phyloP scores from a whole-genome alignment of 371 early-diverging fungal species.

The Apophysomyces variabilis region DNA sequence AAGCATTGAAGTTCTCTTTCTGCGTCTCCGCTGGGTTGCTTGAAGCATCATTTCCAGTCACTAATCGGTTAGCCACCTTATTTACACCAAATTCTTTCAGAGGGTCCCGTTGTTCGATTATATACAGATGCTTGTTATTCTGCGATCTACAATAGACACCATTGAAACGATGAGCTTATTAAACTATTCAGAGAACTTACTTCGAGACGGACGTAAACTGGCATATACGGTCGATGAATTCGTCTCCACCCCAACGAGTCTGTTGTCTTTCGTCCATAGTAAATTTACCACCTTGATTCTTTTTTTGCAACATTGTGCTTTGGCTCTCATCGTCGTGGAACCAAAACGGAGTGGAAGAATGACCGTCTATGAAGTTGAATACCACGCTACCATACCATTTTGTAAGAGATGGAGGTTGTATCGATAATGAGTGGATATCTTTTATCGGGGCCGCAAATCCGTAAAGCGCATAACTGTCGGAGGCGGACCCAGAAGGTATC shows the following conservation, averaged over 20 bases:
- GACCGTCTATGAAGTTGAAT: slow-evolving; percentile 48
- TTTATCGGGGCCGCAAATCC: slow-evolving; percentile 34
- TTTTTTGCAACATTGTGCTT: slow-evolving; percentile 52
- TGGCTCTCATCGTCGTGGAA: slow-evolving; percentile 59
- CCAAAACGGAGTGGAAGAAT: slow-evolving; percentile 44
- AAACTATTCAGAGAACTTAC: slow-evolving; percentile 21
- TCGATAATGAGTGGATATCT: slow-evolving; percentile 40
- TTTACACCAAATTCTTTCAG: background rate
- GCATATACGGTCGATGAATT: slow-evolving; percentile 42
- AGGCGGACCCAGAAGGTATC: slow-evolving; percentile 24
- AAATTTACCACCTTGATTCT: slow-evolving; percentile 44
- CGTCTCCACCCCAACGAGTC: slow-evolving; percentile 55
- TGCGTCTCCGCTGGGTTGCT: background rate
- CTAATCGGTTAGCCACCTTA: background rate
- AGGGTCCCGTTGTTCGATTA: background rate
- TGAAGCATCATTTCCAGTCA: background rate
- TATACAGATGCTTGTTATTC: slow-evolving; percentile 21
- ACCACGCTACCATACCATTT: slow-evolving; percentile 51
- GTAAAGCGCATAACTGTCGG: slow-evolving; percentile 34
- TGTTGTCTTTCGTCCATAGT: slow-evolving; percentile 21
- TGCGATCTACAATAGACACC: slow-evolving; percentile 24
- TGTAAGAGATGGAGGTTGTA: slow-evolving; percentile 47
- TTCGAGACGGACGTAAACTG: slow-evolving; percentile 27
- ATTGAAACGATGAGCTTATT: background rate
- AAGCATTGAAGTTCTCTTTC: slow-evolving; percentile 10